Percentiles rank a stretch among this genome's conserved stretches.
phyloP scores from a whole-genome alignment of 2,329 filamentous ascomycete genomes.

The Atkinsonella texensis region DNA sequence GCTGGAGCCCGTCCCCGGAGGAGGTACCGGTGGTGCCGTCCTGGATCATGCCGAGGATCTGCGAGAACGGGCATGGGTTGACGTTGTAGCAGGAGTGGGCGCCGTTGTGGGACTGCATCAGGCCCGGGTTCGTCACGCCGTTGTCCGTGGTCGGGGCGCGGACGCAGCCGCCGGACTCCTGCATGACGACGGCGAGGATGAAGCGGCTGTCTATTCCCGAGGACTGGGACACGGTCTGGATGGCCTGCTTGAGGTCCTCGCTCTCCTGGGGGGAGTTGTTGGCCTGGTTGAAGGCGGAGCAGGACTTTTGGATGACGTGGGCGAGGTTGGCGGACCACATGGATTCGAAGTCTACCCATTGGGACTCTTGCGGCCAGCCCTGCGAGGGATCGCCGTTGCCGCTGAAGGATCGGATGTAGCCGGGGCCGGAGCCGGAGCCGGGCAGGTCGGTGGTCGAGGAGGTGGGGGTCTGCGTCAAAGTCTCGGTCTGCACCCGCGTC shows the following conservation, averaged over 20 bases:
- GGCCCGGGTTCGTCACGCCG: constrained; percentile 29
- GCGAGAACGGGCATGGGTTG: constrained; percentile 15
- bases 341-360: constrained; percentile 18
- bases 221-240: constrained; percentile 17
- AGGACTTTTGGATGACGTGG: constrained; percentile 5
- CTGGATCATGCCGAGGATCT: constrained; percentile 19
- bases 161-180: constrained; percentile 32
- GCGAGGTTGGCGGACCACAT: constrained; percentile 14
- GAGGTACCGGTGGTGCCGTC: constrained; percentile 31
- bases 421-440: not conserved
- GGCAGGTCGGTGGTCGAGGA: not conserved
- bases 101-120: constrained; percentile 27
- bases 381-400: not conserved
- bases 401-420: not conserved
- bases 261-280: constrained; percentile 9
- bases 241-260: constrained; percentile 17
- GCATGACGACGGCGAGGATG: constrained; percentile 31
- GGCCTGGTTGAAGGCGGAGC: constrained; percentile 3
- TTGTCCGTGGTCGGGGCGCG: constrained; percentile 27
- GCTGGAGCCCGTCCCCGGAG: constrained; percentile 28
- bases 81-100: constrained; percentile 23
- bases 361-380: constrained; percentile 18
- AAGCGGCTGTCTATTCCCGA: constrained; percentile 25
- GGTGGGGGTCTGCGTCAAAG: no score
- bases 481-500: not conserved